Conservation (phyloP, 768 basidiomycete species). For the Tulasnella sp. region DNA sequence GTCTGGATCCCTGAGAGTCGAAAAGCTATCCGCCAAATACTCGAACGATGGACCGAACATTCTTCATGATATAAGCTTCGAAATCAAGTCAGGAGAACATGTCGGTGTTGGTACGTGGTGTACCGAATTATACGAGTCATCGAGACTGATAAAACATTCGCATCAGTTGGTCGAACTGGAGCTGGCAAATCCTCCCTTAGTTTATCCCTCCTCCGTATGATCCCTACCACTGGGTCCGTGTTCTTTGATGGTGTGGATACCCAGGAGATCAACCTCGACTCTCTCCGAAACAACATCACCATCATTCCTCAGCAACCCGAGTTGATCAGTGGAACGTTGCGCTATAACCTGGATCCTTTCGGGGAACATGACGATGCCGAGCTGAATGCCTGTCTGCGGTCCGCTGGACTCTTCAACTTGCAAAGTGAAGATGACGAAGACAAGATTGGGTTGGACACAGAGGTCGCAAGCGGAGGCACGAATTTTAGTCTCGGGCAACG, state of each 20-base stretch:
- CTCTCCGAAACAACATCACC: conserved; percentile 55
- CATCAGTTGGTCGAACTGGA: conserved; percentile 56
- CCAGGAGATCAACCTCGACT: conserved; percentile 52
- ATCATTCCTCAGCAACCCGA: conserved; percentile 60
- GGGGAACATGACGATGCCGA: conserved; percentile 51
- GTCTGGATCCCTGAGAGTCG: conserved; percentile 51
- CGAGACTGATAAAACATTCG: not conserved
- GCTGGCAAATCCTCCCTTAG: conserved; percentile 55
- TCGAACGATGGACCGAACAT: conserved; percentile 55
- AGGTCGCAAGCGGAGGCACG: conserved; percentile 40
- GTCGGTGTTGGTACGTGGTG: conserved; percentile 51
- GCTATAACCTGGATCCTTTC: conserved; percentile 62
- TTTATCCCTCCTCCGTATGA: conserved; percentile 54
- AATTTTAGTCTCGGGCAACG: conserved; percentile 46
- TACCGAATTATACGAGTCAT: not conserved
- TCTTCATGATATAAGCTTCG: conserved; percentile 57
- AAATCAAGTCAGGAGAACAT: conserved; percentile 55
- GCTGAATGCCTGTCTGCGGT: conserved; percentile 49
- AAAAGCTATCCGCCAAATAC: conserved; percentile 53
- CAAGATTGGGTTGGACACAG: conserved; percentile 38
- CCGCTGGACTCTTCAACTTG: conserved; percentile 42
- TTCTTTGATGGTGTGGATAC: conserved; percentile 54
- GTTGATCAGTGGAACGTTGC: conserved; percentile 53
- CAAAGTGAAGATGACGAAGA: conserved; percentile 26
- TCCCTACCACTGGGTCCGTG: conserved; percentile 54